A percentile compares a stretch with the other conserved stretches of the same genome.
phyloP scores from a whole-genome alignment of 805 yeast species.

The Spathaspora sp. region DNA sequence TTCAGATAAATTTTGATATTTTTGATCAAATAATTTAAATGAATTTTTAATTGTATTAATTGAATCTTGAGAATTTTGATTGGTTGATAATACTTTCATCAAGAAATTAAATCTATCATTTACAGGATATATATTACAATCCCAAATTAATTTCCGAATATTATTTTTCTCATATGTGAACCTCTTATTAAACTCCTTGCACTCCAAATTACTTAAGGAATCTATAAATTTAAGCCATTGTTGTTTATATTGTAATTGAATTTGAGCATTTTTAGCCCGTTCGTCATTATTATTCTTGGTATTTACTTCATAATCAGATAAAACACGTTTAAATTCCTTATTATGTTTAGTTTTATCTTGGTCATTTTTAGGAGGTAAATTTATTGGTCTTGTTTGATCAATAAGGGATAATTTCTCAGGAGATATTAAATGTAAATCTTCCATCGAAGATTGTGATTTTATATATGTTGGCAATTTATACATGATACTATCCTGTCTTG shows the following conservation, averaged over 20 bases:
- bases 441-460: slow-evolving; percentile 43
- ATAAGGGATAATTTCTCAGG: slow-evolving; percentile 53
- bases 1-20: slow-evolving; percentile 22
- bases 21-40: slow-evolving; percentile 16
- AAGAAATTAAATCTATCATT: slow-evolving; percentile 21
- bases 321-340: slow-evolving; percentile 46
- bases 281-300: slow-evolving; percentile 20
- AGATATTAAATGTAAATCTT: slow-evolving; percentile 58
- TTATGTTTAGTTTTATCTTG: slow-evolving; percentile 55
- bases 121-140: slow-evolving; percentile 24
- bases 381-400: slow-evolving; percentile 64
- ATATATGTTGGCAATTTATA: slow-evolving; percentile 37
- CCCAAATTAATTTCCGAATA: slow-evolving; percentile 36
- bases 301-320: slow-evolving; percentile 33
- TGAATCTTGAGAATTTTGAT: slow-evolving; percentile 10
- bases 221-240: slow-evolving; percentile 21
- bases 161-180: slow-evolving; percentile 24
- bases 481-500: slow-evolving; percentile 30
- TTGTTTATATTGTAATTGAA: slow-evolving; percentile 17
- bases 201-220: slow-evolving; percentile 6
- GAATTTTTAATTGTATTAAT: slow-evolving; percentile 15
- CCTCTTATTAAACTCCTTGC: slow-evolving; percentile 20
- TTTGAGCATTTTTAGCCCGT: slow-evolving; percentile 16
- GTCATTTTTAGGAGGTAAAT: slow-evolving; percentile 64
- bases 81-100: slow-evolving; percentile 17